Evolutionary conservation across 1,284 basidiomycete species (phyloP).

Genomic region (Pseudozyma pruni): DNA sequence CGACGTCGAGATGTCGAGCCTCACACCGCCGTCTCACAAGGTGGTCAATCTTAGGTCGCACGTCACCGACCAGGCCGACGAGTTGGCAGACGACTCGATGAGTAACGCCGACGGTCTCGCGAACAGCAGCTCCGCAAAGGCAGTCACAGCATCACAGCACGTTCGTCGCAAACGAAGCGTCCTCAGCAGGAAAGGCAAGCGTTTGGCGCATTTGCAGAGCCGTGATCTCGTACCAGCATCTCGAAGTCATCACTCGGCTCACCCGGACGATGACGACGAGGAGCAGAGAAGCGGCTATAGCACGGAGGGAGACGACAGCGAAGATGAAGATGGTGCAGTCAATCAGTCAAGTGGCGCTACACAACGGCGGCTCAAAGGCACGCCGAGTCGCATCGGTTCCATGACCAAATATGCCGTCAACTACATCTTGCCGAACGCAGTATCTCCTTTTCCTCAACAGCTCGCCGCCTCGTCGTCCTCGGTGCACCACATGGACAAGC

Average conservation of each 20-base stretch:
- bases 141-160: constrained; percentile 12
- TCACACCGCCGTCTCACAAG: constrained; percentile 42
- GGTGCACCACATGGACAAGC: constrained; percentile 44
- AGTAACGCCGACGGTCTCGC: constrained; percentile 12
- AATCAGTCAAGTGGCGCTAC: too few species aligned
- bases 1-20: constrained; percentile 52
- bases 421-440: constrained; percentile 40
- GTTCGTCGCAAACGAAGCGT: constrained; percentile 35
- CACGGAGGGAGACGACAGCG: constrained; percentile 23
- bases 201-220: constrained; percentile 43
- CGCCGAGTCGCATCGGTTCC: constrained; percentile 41
- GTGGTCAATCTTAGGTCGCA: constrained; percentile 5
- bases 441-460: constrained; percentile 24
- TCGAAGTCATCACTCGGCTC: background rate
- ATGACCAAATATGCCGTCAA: constrained; percentile 53
- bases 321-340: constrained; percentile 11
- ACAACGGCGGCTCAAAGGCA: constrained; percentile 10
- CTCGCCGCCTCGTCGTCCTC: constrained; percentile 3
- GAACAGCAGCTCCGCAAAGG: background rate
- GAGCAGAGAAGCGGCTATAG: constrained; percentile 17
- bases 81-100: constrained; percentile 38
- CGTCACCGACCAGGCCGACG: constrained; percentile 7
- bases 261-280: constrained; percentile 3
- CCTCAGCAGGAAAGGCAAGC: constrained; percentile 47
- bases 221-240: constrained; percentile 27